Evolutionary conservation across 2,329 filamentous ascomycete genomes (phyloP).

Genomic region (Phialemonium atrogriseum): DNA sequence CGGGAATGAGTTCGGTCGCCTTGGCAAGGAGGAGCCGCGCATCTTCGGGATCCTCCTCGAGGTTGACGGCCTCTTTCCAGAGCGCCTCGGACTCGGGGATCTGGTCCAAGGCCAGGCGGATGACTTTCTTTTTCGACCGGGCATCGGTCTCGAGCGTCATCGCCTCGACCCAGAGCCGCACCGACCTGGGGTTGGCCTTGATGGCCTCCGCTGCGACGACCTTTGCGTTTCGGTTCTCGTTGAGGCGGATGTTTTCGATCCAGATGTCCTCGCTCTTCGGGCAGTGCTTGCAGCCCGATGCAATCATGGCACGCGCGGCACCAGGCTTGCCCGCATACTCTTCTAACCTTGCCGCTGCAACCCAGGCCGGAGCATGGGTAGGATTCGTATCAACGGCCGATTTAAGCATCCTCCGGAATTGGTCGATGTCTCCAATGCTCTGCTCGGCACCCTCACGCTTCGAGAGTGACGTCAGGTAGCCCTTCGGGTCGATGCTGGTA

Average conservation of each 20-base stretch:
- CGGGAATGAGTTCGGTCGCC: slow-evolving; percentile 88
- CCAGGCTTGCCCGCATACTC: slow-evolving; percentile 89
- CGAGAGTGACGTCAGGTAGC: slow-evolving; percentile 86
- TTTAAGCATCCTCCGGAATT: slow-evolving; percentile 84
- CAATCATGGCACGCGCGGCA: slow-evolving; percentile 79
- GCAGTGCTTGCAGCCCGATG: slow-evolving; percentile 80
- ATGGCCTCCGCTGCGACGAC: slow-evolving; percentile 92
- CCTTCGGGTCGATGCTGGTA: slow-evolving; percentile 88
- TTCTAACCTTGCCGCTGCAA: slow-evolving; percentile 86
- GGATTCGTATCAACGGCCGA: slow-evolving; percentile 97
- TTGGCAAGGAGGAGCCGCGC: slow-evolving; percentile 85
- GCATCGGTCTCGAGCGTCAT: slow-evolving; percentile 83
- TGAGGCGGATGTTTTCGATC: slow-evolving; percentile 91
- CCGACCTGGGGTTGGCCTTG: slow-evolving; percentile 81
- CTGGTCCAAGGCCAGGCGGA: slow-evolving; percentile 83
- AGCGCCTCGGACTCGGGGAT: slow-evolving; percentile 89
- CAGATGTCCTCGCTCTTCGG: slow-evolving; percentile 93
- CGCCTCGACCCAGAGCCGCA: slow-evolving; percentile 87
- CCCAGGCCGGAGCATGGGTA: slow-evolving; percentile 90
- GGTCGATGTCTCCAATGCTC: slow-evolving; percentile 89
- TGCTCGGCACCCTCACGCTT: slow-evolving; percentile 76
- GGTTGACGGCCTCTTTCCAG: slow-evolving; percentile 97
- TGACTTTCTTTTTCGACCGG: slow-evolving; percentile 83
- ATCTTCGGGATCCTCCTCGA: slow-evolving; percentile 85
- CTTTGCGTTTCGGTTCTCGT: slow-evolving; percentile 88